Evolutionary conservation across 2,329 filamentous ascomycete species (phyloP).

Genomic region (Trichoderma harzianum): DNA sequence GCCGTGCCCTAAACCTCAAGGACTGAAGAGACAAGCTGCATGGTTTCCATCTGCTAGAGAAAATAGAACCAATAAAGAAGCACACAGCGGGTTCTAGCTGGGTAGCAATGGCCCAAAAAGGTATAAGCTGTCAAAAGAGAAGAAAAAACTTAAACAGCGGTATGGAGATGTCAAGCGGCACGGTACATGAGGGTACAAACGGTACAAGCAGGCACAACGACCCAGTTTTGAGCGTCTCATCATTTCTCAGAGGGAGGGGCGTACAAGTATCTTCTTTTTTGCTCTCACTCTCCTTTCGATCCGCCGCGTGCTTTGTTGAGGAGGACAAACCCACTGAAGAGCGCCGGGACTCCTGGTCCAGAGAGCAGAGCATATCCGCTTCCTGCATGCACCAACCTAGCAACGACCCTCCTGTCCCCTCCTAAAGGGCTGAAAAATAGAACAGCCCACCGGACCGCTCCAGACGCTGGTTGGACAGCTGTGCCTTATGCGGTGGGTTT

Average conservation of each 20-base stretch:
- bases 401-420: neutral
- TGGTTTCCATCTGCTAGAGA: neutral
- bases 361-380: neutral
- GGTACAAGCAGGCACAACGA: neutral
- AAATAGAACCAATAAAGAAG: neutral
- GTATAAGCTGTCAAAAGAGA: neutral
- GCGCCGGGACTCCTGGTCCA: neutral
- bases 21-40: neutral
- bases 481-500: constrained; percentile 3
- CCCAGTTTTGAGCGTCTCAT: neutral
- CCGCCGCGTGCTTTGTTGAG: neutral
- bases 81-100: neutral
- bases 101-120: neutral
- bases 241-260: neutral
- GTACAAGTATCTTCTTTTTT: neutral
- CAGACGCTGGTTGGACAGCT: constrained; percentile 3
- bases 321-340: neutral
- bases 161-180: neutral
- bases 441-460: neutral
- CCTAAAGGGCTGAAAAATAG: neutral
- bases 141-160: neutral
- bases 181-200: neutral
- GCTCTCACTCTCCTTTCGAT: neutral
- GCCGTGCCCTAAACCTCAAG: neutral
- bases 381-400: constrained; percentile 1